Base-by-base conservation (phyloP, 73 alveolate species). In the Effrenium voratum region DNA sequence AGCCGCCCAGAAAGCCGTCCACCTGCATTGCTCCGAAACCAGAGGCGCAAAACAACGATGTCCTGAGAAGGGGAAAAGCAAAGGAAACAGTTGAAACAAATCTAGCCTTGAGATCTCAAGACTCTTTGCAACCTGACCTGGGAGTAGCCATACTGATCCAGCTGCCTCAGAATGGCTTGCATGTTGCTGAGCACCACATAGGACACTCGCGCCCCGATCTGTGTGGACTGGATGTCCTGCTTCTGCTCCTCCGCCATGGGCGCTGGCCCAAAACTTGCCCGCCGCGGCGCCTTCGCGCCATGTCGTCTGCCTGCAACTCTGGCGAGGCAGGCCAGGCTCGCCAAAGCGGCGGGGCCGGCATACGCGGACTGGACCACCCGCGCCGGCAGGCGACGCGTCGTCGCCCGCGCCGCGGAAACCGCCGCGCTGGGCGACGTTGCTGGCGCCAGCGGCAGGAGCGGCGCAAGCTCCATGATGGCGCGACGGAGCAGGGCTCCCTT, bases 1-100 rank as follows among this genome's bases (percentile, higher is more conserved):
- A 87, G 46, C 87, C 97, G 43, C 97, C 97, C n/a, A 90, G 97
- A 34, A 90, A 90, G 55, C 97, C 97, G 60, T 90, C 97, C 40
- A 90, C 97, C 57, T 76, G 55, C 44, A 26, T 0, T 24, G 60
- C 15, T 52, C 63, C 19, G 63, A 52, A 52, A 8, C 63, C 63
- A 12, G 19, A 19, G 63, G 63, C 8, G 8, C 63, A 8, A 52
- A 19, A 19, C 19, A 52, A 52, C 26, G 63, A 12, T 52, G 63
- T n/a, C n/a, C n/a, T n/a, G n/a, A n/a, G n/a, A n/a, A n/a, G n/a
- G n/a, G n/a, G n/a, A n/a, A n/a, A n/a, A n/a, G n/a, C n/a, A n/a
- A n/a, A n/a, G n/a, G n/a, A n/a, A n/a, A n/a, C n/a, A n/a, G n/a
- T n/a, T n/a, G n/a, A n/a, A n/a, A n/a, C n/a, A n/a, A n/a, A n/a